Percentiles rank a stretch among this genome's conserved stretches.
Evolutionary conservation across 139 green algal species (phyloP).

Genomic region (Spirogloea muscicola): DNA sequence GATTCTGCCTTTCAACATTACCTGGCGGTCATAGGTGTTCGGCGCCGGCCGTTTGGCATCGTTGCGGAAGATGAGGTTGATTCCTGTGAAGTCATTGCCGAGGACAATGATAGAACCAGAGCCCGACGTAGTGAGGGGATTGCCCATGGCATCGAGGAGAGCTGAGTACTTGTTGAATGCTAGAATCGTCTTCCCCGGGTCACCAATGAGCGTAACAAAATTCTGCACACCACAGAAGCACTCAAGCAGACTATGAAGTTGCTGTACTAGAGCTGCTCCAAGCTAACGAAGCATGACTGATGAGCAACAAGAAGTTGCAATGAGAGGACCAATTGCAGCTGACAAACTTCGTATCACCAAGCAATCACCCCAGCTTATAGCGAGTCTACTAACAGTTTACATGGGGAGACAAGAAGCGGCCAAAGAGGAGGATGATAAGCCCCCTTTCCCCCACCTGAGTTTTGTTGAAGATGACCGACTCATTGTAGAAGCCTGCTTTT

Average conservation of each 20-base stretch:
- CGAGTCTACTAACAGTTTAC: no score
- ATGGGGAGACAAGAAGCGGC: no score
- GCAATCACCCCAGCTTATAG: no score
- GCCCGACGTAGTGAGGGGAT: constrained; percentile 2
- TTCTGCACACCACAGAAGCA: constrained; percentile 1
- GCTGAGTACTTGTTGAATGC: neutral
- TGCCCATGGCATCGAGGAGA: constrained; percentile 1
- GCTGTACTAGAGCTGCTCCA: no score
- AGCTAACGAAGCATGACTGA: no score
- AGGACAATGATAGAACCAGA: neutral
- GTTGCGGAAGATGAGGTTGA: constrained; percentile 28
- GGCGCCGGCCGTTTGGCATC: neutral
- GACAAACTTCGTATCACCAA: no score
- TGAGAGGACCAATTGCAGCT: no score
- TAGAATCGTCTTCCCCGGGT: neutral
- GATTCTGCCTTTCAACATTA: no score
- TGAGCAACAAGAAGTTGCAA: no score
- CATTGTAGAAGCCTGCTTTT: constrained; percentile 25
- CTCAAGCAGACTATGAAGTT: no score
- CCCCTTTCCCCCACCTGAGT: neutral
- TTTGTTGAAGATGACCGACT: constrained; percentile 3
- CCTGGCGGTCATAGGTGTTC: constrained; percentile 10
- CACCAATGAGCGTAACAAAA: constrained; percentile 10
- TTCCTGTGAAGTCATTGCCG: constrained; percentile 15
- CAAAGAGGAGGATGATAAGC: no score